Percentiles rank a stretch among this genome's conserved stretches.
phyloP scores from a whole-genome alignment of 2,329 filamentous ascomycete genomes.

The Trichoderma asperellum region DNA sequence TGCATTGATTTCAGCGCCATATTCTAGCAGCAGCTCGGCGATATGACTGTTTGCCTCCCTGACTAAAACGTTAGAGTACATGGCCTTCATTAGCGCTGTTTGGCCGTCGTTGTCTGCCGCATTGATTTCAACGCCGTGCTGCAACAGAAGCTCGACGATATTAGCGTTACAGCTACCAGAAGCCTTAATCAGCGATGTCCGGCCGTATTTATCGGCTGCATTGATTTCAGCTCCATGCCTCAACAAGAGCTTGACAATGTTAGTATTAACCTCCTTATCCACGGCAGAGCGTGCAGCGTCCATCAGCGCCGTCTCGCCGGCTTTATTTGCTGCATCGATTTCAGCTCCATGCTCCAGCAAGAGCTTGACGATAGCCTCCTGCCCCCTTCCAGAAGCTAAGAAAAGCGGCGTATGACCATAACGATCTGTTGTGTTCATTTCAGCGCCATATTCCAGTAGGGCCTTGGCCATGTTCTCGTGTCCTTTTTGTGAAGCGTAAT shows the following conservation, averaged over 20 bases:
- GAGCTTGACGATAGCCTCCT: not conserved
- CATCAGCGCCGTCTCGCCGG: no score
- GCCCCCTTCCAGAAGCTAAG: not conserved
- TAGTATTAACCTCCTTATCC: no score
- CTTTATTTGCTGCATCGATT: not conserved
- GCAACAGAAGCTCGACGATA: not conserved
- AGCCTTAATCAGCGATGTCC: no score
- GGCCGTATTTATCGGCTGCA: not conserved
- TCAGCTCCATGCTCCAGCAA: conserved; percentile 12
- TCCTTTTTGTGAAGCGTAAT: fast-evolving
- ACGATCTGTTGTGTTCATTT: not conserved
- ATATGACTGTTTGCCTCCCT: not conserved
- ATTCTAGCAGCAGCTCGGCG: conserved; percentile 4
- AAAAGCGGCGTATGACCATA: not conserved
- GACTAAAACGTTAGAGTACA: no score
- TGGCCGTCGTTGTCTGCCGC: not conserved
- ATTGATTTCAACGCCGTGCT: not conserved
- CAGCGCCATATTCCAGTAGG: conserved; percentile 11
- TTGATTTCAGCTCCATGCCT: not conserved
- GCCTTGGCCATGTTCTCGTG: not conserved
- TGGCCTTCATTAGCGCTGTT: no score
- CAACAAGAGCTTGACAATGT: not conserved
- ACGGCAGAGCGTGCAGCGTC: no score
- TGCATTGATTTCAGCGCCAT: not conserved
- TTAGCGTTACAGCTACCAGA: no score